phyloP scores from a whole-genome alignment of 768 basidiomycete species.

The Suillus plorans region DNA sequence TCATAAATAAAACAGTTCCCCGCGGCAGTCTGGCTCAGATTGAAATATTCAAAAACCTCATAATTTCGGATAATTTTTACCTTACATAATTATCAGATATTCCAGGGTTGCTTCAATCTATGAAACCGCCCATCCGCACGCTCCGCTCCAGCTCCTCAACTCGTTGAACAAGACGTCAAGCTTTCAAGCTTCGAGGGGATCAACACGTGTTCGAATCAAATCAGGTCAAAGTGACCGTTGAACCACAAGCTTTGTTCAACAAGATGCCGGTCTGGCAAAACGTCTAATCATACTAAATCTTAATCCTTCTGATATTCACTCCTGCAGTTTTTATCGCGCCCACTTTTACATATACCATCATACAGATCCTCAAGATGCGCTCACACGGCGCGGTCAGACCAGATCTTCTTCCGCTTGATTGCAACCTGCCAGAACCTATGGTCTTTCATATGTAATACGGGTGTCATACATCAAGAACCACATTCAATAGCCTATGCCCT shows the following conservation, averaged over 20 bases:
- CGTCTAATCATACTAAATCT: constrained; percentile 33
- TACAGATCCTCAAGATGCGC: background rate
- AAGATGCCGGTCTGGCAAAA: constrained; percentile 23
- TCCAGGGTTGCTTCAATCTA: constrained; percentile 1
- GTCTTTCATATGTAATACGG: background rate
- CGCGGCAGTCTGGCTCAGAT: constrained; percentile 18
- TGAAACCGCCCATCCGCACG: background rate
- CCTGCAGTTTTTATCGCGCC: background rate
- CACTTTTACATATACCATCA: background rate
- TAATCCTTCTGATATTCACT: constrained; percentile 11
- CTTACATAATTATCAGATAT: constrained; percentile 18
- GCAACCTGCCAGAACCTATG: background rate
- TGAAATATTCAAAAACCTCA: constrained; percentile 13
- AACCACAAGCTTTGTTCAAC: background rate
- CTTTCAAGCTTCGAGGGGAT: background rate
- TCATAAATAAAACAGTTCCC: constrained; percentile 18
- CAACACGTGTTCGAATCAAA: constrained; percentile 8
- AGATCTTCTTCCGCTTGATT: background rate
- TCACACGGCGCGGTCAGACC: constrained; percentile 1
- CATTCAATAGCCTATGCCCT: background rate
- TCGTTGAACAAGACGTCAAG: constrained; percentile 1
- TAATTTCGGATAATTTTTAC: constrained; percentile 6
- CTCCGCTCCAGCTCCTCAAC: constrained; percentile 4
- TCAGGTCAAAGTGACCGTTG: background rate
- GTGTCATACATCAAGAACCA: constrained; percentile 1